Evolutionary conservation across 2,329 filamentous ascomycete genomes (phyloP), one percentile per base, ranked within the genome.

Genomic region (Botrytis cinerea): DNA sequence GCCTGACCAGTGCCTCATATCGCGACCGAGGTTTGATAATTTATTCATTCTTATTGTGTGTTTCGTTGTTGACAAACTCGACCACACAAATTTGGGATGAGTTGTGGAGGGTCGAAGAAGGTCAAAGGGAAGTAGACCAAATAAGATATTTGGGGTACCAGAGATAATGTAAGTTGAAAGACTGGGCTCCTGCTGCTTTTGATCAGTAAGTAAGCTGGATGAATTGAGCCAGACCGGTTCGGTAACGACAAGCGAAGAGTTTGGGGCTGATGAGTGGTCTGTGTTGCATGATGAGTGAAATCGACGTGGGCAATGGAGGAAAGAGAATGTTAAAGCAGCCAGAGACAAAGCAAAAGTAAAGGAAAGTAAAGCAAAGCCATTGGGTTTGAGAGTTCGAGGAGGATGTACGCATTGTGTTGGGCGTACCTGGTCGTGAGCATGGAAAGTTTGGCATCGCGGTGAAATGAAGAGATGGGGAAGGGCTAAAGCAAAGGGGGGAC

Each of bases 1-100:
- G 80, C 87, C 71, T 25, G 88, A 88, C 89, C 89, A 91, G 85
- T 91, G 88, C 86, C 89, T 88, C 89, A 91, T 91, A 81, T 90
- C 90, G 82, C 71, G 63, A 85, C 89, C 88, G 88, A 91, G 91
- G 81, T 90, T 90, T 82, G 88, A 88, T 83, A 91, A 83, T 84
- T 91, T 91, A 85, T 91, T 91, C 89, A 91, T 91, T 81, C 80
- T 90, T 86, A 16, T 73, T 73, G 51, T 71, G 54, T 69, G 35
- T 51, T 60, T 73, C 25, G 40, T 60, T 68, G 43, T 61, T 46
- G 63, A 69, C 60, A 51, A 51, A 71, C 63, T 73, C 45, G 54
- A 69, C 71, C 71, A 69, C 57, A 57, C 63, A 69, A 60, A 60
- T 48, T 60, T n/a, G 54, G 66, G 32, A 43, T 57, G 66, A 59